Conservation (phyloP, 2,329 filamentous ascomycete species). For the Ilyonectria mors-panacis region DNA sequence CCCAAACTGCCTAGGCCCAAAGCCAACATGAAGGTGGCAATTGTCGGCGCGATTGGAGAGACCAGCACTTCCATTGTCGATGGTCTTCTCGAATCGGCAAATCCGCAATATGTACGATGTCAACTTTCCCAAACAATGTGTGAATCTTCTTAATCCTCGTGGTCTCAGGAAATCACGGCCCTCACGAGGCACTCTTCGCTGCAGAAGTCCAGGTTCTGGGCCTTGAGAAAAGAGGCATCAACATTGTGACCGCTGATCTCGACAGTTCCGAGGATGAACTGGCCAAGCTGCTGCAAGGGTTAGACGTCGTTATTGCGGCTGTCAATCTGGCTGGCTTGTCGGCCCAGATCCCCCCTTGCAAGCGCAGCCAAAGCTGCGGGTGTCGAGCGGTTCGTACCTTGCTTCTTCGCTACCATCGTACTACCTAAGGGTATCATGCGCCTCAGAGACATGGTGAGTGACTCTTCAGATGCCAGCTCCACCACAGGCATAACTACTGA, state of each 20-base stretch:
- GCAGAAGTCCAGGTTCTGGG: slow-evolving; percentile 60
- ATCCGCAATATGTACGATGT: no score
- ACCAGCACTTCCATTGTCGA: slow-evolving; percentile 58
- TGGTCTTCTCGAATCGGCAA: slow-evolving; percentile 46
- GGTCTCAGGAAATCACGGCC: slow-evolving; percentile 60
- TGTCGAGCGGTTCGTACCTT: slow-evolving; percentile 67
- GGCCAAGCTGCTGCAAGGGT: slow-evolving; percentile 56
- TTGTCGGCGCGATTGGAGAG: slow-evolving; percentile 60
- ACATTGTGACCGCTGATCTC: slow-evolving; percentile 61
- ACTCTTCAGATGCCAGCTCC: not conserved
- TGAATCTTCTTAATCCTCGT: not conserved
- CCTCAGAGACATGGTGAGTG: slow-evolving; percentile 22
- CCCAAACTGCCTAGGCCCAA: no score
- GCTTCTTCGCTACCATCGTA: slow-evolving; percentile 61
- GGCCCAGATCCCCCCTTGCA: slow-evolving; percentile 62
- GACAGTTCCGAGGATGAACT: slow-evolving; percentile 58
- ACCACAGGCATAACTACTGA: not conserved
- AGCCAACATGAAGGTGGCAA: slow-evolving; percentile 47
- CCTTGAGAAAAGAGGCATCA: slow-evolving; percentile 59
- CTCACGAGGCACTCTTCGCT: slow-evolving; percentile 62
- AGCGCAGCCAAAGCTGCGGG: slow-evolving; percentile 64
- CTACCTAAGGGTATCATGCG: slow-evolving; percentile 55
- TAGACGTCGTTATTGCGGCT: slow-evolving; percentile 60
- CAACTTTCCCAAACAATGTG: not conserved
- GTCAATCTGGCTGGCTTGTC: slow-evolving; percentile 53